These are phyloP conservation scores for Sclerotinia spermophila DNA, from an alignment of 2,329 filamentous ascomycete species.

Conservation along the genomic window DNA sequence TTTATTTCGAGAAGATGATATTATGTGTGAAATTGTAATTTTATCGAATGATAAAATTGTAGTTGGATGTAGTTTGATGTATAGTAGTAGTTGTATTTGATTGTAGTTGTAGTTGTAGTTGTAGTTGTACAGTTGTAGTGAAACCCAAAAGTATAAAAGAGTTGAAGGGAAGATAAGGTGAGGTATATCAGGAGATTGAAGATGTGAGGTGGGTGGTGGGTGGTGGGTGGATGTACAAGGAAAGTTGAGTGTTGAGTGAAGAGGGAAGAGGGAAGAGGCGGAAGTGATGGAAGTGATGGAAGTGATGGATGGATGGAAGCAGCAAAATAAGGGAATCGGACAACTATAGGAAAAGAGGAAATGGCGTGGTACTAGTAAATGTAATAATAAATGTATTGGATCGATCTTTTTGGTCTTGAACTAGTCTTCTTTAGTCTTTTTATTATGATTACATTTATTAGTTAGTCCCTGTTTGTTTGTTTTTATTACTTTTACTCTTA, in stretches of 20 bases:
- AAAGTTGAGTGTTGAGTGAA: background rate
- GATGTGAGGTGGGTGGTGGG: background rate
- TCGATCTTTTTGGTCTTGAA: background rate
- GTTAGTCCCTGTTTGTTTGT: background rate
- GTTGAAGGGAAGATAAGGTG: background rate
- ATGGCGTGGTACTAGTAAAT: background rate
- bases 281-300: background rate
- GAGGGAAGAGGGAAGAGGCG: background rate
- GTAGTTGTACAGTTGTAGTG: background rate
- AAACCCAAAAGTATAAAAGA: background rate
- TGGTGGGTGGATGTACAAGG: too few species aligned
- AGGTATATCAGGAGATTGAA: background rate
- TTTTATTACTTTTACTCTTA: background rate
- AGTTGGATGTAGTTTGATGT: background rate
- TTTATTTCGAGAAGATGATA: background rate
- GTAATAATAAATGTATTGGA: background rate
- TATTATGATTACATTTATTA: too few species aligned
- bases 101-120: background rate
- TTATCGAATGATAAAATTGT: constrained; percentile 16
- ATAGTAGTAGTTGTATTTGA: too few species aligned
- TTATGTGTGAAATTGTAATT: background rate
- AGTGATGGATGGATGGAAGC: background rate
- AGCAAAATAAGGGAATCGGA: background rate
- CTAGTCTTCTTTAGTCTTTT: background rate
- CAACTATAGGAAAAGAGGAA: background rate